Percentiles rank a stretch among this genome's conserved stretches.
These are phyloP conservation scores for Colletotrichum eleusines DNA, from an alignment of 2,329 filamentous ascomycete species.

Conservation along the genomic window DNA sequence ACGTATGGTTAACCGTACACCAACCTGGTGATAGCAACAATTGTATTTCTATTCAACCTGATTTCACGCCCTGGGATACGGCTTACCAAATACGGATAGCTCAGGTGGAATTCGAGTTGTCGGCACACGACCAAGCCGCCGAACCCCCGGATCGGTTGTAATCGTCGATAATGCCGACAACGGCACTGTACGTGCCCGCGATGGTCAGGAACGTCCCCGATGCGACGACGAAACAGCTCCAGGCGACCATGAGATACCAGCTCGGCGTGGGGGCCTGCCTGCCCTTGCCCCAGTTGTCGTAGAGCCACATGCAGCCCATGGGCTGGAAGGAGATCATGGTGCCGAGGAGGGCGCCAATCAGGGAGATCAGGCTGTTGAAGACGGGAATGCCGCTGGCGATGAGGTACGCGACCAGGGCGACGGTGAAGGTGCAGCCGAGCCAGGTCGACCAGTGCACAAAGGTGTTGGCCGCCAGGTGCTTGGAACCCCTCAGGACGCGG, in stretches of 20 bases:
- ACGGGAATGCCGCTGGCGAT: conserved; percentile 46
- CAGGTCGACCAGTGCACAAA: conserved; percentile 48
- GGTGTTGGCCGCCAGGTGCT: conserved; percentile 47
- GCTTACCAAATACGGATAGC: too few relatives aligned
- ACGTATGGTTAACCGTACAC: too few relatives aligned
- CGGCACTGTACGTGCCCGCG: conserved; percentile 37
- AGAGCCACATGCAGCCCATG: conserved; percentile 48
- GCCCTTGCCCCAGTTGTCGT: conserved; percentile 46
- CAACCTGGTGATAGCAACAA: too few relatives aligned
- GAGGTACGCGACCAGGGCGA: conserved; percentile 44
- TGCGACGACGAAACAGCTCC: conserved; percentile 43
- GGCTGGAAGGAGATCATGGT: conserved; percentile 49
- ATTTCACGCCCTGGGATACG: too few relatives aligned
- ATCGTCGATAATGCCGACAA: conserved; percentile 31
- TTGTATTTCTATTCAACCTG: neutral
- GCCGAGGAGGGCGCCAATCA: conserved; percentile 48
- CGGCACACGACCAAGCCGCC: conserved; percentile 39
- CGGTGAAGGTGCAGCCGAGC: conserved; percentile 45
- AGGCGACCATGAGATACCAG: conserved; percentile 42
- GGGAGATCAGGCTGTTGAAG: conserved; percentile 46
- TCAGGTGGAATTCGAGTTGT: conserved; percentile 41
- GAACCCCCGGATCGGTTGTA: conserved; percentile 25
- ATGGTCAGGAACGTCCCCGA: conserved; percentile 31
- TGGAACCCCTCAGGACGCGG: conserved; percentile 47
- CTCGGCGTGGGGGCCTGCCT: conserved; percentile 3